Evolutionary conservation across 1,284 basidiomycete species (phyloP).

Genomic region (Sporisorium sorghi): DNA sequence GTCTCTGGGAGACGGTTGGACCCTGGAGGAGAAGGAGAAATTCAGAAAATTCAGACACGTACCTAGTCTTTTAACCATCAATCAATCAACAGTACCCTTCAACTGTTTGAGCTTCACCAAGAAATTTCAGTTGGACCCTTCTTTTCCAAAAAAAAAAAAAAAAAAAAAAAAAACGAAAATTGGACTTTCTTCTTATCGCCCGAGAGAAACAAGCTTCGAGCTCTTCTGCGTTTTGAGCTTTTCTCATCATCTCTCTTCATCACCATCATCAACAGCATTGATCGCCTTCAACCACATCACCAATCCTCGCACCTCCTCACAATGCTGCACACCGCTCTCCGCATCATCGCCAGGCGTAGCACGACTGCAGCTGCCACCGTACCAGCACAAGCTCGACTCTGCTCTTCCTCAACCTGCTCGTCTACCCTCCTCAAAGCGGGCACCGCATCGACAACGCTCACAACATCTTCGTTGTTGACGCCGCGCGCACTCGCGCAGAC

Average conservation of each 20-base stretch:
- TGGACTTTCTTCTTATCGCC: slow-evolving; percentile 35
- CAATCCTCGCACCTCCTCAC: neutral
- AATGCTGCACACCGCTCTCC: slow-evolving; percentile 25
- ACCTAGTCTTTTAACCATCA: too few relatives aligned
- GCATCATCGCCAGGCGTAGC: slow-evolving; percentile 21
- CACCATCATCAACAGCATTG: neutral
- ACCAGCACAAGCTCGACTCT: slow-evolving; percentile 22
- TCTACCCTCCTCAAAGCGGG: slow-evolving; percentile 19
- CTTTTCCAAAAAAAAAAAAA: too few relatives aligned
- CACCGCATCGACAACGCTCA: slow-evolving; percentile 6
- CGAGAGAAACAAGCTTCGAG: slow-evolving; percentile 15
- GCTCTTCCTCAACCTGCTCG: slow-evolving; percentile 32
- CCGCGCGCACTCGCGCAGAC: slow-evolving; percentile 1
- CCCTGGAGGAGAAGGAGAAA: too few relatives aligned
- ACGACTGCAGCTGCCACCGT: slow-evolving; percentile 7
- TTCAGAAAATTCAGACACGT: too few relatives aligned
- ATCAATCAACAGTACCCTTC: too few relatives aligned
- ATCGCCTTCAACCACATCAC: neutral
- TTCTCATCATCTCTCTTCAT: slow-evolving; percentile 20
- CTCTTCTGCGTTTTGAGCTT: slow-evolving; percentile 1
- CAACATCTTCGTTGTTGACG: slow-evolving; percentile 1
- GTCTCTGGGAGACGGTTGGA: too few relatives aligned
- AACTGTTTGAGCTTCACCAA: too few relatives aligned
- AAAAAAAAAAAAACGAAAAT: neutral
- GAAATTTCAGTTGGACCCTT: slow-evolving; percentile 7